Evolutionary conservation across 176 grass and related monocot species (phyloP).

Genomic region (Themeda triandra): DNA sequence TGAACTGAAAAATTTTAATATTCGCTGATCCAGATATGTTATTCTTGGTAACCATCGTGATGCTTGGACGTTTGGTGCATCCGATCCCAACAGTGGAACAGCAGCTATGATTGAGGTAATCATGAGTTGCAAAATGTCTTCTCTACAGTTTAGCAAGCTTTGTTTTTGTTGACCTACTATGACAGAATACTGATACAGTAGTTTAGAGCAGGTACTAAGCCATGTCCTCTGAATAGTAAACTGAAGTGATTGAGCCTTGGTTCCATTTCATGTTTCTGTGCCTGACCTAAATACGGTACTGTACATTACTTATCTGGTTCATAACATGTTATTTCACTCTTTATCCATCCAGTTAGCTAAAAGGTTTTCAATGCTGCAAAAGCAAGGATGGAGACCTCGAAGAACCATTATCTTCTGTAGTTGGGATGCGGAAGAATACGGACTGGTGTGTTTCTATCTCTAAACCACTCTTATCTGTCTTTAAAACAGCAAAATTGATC

Average conservation of each 20-base stretch:
- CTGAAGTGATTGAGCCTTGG: background rate
- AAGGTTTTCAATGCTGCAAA: conserved; percentile 74
- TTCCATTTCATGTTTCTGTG: background rate
- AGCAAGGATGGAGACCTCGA: conserved; percentile 80
- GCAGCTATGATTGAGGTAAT: conserved; percentile 85
- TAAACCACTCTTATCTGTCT: background rate
- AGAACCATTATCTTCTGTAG: conserved; percentile 89
- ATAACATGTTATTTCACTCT: background rate
- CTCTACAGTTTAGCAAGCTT: background rate
- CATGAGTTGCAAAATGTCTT: background rate
- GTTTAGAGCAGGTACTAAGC: background rate
- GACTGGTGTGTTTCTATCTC: conserved; percentile 35
- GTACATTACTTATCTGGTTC: background rate
- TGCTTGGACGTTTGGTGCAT: conserved; percentile 89
- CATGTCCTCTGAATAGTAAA: background rate
- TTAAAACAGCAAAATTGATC: background rate
- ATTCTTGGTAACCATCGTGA: conserved; percentile 92
- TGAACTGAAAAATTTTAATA: background rate
- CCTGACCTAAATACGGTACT: background rate
- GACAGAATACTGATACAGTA: background rate
- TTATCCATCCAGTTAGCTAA: conserved; percentile 57
- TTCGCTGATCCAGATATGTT: conserved; percentile 56
- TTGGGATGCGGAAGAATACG: conserved; percentile 96
- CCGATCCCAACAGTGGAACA: conserved; percentile 88
- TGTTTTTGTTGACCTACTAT: background rate